Evolutionary conservation across 495 filamentous ascomycete species (phyloP).

Genomic region (Podospora pseudocomata): DNA sequence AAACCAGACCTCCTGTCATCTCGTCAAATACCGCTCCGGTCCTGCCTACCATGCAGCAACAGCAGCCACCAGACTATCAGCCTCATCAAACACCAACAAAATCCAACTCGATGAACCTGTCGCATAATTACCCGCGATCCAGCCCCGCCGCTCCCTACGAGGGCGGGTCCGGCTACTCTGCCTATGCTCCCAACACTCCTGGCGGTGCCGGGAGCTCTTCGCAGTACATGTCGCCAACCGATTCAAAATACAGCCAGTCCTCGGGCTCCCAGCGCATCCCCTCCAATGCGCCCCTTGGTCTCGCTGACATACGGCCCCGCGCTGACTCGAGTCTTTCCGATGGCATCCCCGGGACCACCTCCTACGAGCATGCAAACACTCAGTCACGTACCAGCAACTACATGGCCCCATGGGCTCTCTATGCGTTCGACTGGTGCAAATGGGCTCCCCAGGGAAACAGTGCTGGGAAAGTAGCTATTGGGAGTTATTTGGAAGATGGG

Average conservation of each 20-base stretch:
- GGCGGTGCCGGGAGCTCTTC: slow-evolving; percentile 50
- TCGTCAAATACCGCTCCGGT: slow-evolving; percentile 68
- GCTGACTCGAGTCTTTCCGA: slow-evolving; percentile 74
- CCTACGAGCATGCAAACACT: slow-evolving; percentile 50
- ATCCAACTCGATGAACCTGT: slow-evolving; percentile 55
- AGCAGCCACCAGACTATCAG: slow-evolving; percentile 56
- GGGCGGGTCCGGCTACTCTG: slow-evolving; percentile 53
- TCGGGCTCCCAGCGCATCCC: slow-evolving; percentile 69
- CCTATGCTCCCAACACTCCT: slow-evolving; percentile 62
- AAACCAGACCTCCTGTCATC: slow-evolving; percentile 58
- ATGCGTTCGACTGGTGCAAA: slow-evolving; percentile 99
- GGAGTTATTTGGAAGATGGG: slow-evolving; percentile 94
- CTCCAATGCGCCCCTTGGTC: slow-evolving; percentile 78
- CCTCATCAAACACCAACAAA: slow-evolving; percentile 56
- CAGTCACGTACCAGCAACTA: slow-evolving; percentile 70
- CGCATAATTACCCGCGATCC: slow-evolving; percentile 74
- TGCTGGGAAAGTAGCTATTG: slow-evolving; percentile 88
- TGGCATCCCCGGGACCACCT: slow-evolving; percentile 50
- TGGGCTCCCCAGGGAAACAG: slow-evolving; percentile 79
- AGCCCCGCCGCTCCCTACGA: slow-evolving; percentile 68
- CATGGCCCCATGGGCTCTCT: slow-evolving; percentile 89
- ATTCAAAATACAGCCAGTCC: slow-evolving; percentile 56
- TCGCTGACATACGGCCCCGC: slow-evolving; percentile 83
- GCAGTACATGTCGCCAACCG: slow-evolving; percentile 66
- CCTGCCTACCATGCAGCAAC: slow-evolving; percentile 68